Evolutionary conservation across 768 basidiomycete species (phyloP).

Genomic region (Mrakia frigida): DNA sequence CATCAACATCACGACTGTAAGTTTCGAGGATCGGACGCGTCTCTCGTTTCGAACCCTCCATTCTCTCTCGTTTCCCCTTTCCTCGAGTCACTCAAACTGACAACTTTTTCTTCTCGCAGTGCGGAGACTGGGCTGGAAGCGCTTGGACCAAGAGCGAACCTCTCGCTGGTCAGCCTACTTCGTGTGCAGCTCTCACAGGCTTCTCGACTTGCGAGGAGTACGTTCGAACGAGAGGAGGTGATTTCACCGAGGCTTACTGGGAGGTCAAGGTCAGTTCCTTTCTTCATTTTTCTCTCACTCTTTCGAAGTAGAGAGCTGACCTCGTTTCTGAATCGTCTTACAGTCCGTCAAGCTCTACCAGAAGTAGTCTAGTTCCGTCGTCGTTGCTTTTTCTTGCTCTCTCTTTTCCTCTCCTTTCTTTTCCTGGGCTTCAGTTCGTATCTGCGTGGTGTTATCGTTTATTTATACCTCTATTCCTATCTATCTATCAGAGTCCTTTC

Average conservation of each 20-base stretch:
- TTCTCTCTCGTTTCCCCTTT: neutral
- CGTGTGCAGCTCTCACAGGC: conserved; percentile 78
- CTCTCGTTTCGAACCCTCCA: neutral
- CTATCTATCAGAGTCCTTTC: too few relatives aligned
- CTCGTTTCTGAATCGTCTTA: too few relatives aligned
- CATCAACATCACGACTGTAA: conserved; percentile 23
- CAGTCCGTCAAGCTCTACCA: too few relatives aligned
- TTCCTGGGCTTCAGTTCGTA: too few relatives aligned
- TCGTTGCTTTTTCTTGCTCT: too few relatives aligned
- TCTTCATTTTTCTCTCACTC: too few relatives aligned
- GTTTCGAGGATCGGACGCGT: neutral
- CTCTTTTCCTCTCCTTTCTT: too few relatives aligned
- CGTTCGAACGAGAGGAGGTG: conserved; percentile 64
- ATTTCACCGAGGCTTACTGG: conserved; percentile 74
- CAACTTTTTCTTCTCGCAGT: conserved; percentile 67
- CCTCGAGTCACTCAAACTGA: conserved; percentile 51
- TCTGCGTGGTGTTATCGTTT: too few relatives aligned
- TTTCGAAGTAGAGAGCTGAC: too few relatives aligned
- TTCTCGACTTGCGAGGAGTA: conserved; percentile 72
- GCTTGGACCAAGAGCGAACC: conserved; percentile 73
- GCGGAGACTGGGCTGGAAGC: conserved; percentile 82
- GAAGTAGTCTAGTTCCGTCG: too few relatives aligned
- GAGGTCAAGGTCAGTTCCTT: conserved; percentile 45
- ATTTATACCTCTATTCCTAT: too few relatives aligned
- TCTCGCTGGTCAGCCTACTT: conserved; percentile 66